These are phyloP conservation scores for Fusarium foetens DNA, from an alignment of 2,329 filamentous ascomycete genomes.

Conservation along the genomic window DNA sequence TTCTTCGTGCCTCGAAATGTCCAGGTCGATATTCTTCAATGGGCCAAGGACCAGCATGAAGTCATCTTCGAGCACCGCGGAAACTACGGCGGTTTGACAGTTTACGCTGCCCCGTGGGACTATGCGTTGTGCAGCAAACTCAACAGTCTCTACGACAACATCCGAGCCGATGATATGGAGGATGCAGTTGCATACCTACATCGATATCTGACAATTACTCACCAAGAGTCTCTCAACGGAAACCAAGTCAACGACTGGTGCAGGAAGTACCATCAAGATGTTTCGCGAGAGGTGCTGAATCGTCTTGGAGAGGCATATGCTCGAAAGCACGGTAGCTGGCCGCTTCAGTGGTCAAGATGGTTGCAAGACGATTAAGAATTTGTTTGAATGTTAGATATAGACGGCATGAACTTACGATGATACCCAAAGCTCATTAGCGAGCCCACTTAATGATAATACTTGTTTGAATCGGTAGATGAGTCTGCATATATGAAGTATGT, in stretches of 20 bases:
- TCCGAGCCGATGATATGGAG: constrained; percentile 34
- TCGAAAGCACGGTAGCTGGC: constrained; percentile 17
- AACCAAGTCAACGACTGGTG: constrained; percentile 27
- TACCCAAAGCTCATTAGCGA: constrained; percentile 24
- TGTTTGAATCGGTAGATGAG: neutral
- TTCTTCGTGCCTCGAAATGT: constrained; percentile 29
- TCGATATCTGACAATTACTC: constrained; percentile 14
- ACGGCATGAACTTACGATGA: constrained; percentile 24
- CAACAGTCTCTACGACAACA: constrained; percentile 30
- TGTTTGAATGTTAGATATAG: constrained; percentile 7
- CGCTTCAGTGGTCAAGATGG: constrained; percentile 19
- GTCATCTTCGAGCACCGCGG: constrained; percentile 34
- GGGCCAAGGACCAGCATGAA: constrained; percentile 24
- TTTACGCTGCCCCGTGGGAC: constrained; percentile 37
- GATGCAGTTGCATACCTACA: constrained; percentile 37
- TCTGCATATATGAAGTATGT: constrained; percentile 23
- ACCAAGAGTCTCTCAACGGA: constrained; percentile 4
- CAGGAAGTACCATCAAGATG: constrained; percentile 27
- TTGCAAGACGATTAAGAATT: neutral
- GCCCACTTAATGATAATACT: constrained; percentile 29
- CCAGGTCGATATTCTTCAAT: constrained; percentile 18
- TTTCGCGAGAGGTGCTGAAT: constrained; percentile 18
- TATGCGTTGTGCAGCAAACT: constrained; percentile 39
- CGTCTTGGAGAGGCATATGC: constrained; percentile 21
- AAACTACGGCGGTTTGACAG: constrained; percentile 23